Percentiles rank a stretch among this genome's conserved stretches.
Evolutionary conservation across 257 asterid species (phyloP).

Genomic region (Lantana camara): DNA sequence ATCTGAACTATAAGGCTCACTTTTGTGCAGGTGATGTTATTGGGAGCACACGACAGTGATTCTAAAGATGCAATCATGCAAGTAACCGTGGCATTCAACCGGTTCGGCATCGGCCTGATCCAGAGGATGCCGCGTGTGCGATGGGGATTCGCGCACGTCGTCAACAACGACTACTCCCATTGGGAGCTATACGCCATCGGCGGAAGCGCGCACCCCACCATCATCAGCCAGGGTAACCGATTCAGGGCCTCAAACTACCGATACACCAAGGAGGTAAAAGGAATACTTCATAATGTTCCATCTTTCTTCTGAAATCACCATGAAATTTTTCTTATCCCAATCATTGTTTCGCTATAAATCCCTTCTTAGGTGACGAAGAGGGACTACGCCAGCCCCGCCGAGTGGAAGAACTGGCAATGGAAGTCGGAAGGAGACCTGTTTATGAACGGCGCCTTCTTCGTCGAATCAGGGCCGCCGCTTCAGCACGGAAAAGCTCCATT

Average conservation of each 20-base stretch:
- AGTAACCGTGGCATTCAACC: conserved; percentile 81
- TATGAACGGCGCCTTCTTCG: conserved; percentile 50
- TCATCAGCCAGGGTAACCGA: conserved; percentile 87
- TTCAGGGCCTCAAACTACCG: conserved; percentile 60
- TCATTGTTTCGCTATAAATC: not conserved
- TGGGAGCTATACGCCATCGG: conserved; percentile 91
- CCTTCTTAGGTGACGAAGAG: conserved; percentile 50
- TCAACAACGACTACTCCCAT: conserved; percentile 79
- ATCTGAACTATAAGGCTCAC: not conserved
- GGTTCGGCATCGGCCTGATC: conserved; percentile 68
- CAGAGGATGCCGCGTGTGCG: conserved; percentile 88
- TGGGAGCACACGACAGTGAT: conserved; percentile 65
- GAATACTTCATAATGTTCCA: too few species aligned
- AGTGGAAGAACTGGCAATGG: conserved; percentile 70
- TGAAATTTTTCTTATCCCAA: not conserved
- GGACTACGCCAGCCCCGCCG: conserved; percentile 40
- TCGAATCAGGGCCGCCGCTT: conserved; percentile 50
- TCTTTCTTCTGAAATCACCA: too few species aligned
- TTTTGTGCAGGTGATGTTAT: conserved; percentile 65
- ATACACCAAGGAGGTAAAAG: conserved; percentile 60
- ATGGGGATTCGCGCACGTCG: conserved; percentile 83
- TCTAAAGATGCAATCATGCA: conserved; percentile 73
- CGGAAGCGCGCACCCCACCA: conserved; percentile 85
- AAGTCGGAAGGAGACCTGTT: conserved; percentile 58
- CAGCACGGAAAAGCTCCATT: conserved; percentile 28